A percentile compares a stretch with the other conserved stretches of the same genome.
These are phyloP conservation scores for Spinacia oleracea DNA, from an alignment of 179 eudicot species.

Conservation along the genomic window DNA sequence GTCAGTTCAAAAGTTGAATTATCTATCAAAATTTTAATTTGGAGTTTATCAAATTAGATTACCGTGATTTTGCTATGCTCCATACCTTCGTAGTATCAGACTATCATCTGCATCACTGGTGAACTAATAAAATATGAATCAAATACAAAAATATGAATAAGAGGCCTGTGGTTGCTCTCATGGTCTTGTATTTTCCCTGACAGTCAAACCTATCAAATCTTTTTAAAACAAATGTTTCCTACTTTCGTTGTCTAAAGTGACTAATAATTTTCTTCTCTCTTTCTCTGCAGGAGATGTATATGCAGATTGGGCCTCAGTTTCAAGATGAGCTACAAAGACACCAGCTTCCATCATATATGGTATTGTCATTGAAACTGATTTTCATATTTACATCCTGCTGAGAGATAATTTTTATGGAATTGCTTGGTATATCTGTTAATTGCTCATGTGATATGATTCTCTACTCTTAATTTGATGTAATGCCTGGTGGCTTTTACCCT, in stretches of 20 bases:
- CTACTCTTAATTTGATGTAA: neutral
- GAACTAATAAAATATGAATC: neutral
- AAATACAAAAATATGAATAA: neutral
- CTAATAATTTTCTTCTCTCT: neutral
- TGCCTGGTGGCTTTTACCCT: neutral
- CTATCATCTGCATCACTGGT: neutral
- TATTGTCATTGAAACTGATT: conserved; percentile 23
- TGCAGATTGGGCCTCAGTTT: conserved; percentile 87
- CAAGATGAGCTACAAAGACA: conserved; percentile 90
- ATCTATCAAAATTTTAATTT: neutral
- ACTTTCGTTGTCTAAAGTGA: neutral
- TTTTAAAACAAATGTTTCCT: neutral
- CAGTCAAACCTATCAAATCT: neutral
- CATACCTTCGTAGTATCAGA: neutral
- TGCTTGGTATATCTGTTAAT: neutral
- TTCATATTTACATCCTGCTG: neutral
- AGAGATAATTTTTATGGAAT: neutral
- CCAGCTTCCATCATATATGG: conserved; percentile 83
- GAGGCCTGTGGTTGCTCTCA: neutral
- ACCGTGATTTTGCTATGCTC: neutral
- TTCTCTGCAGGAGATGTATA: conserved; percentile 81
- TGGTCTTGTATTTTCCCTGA: neutral
- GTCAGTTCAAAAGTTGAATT: neutral
- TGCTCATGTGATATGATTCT: neutral
- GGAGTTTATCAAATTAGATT: neutral